Percentiles rank a stretch among this genome's conserved stretches.
Conservation (phyloP, 2,329 filamentous ascomycete species). For the Xylaria sp. region DNA sequence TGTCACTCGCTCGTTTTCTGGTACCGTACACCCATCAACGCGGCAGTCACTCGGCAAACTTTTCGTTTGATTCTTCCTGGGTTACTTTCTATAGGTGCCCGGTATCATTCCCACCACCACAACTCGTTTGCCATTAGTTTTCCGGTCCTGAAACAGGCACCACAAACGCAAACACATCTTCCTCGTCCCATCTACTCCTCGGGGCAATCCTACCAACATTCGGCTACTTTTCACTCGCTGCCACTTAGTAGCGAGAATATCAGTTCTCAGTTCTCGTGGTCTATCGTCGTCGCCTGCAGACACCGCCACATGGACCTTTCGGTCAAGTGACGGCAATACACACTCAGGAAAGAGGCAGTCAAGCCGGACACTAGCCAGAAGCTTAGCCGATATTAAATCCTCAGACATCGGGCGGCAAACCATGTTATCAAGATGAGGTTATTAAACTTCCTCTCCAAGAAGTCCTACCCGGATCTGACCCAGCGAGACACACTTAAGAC, state of each 20-base stretch:
- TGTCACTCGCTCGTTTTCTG: background rate
- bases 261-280: background rate
- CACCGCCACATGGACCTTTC: background rate
- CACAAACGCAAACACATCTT: constrained; percentile 17
- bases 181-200: background rate
- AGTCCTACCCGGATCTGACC: constrained; percentile 39
- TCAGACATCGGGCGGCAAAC: background rate
- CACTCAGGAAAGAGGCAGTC: background rate
- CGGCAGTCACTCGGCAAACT: background rate
- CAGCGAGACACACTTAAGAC: constrained; percentile 47
- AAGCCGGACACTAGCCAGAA: background rate
- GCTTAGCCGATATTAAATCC: background rate
- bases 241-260: background rate
- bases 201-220: background rate
- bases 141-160: background rate
- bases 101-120: background rate
- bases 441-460: constrained; percentile 51
- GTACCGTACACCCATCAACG: background rate
- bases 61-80: background rate
- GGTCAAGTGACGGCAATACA: constrained; percentile 1
- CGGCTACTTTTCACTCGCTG: background rate
- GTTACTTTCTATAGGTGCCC: background rate
- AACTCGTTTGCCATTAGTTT: constrained; percentile 11
- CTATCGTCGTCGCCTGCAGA: background rate
- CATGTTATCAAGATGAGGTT: constrained; percentile 50